These are phyloP conservation scores for Kregervanrija fluxuum DNA, from an alignment of 805 yeast genomes.

Conservation along the genomic window DNA sequence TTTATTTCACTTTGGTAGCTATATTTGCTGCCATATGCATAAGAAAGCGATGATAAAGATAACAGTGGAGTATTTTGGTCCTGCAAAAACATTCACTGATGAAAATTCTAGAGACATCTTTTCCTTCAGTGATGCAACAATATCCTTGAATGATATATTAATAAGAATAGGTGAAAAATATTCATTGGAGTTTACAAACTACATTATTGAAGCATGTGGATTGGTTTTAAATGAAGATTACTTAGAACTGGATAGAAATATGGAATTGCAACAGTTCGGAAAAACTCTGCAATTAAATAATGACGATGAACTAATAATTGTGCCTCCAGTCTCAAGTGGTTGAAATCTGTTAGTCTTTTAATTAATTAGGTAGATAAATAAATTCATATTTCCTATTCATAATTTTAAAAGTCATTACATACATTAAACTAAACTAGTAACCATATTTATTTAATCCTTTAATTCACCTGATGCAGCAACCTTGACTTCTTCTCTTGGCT, in stretches of 20 bases:
- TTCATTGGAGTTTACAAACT: constrained; percentile 15
- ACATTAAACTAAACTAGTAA: neutral
- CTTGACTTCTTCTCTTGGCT: constrained; percentile 40
- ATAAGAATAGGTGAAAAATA: constrained; percentile 4
- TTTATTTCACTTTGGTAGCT: no score
- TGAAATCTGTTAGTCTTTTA: constrained; percentile 1
- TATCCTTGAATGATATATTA: neutral
- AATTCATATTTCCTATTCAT: neutral
- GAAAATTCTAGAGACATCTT: constrained; percentile 11
- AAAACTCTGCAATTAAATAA: constrained; percentile 6
- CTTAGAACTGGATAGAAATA: constrained; percentile 15
- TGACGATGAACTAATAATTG: constrained; percentile 19
- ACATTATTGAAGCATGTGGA: constrained; percentile 20
- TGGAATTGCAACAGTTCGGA: constrained; percentile 1
- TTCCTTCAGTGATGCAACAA: neutral
- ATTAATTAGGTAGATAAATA: neutral
- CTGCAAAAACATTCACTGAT: constrained; percentile 23
- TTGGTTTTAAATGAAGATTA: constrained; percentile 24
- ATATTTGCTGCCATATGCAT: no score
- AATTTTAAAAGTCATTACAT: no score
- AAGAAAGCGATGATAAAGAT: constrained; percentile 7
- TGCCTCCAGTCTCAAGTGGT: constrained; percentile 29
- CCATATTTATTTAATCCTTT: constrained; percentile 14
- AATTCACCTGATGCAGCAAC: constrained; percentile 54
- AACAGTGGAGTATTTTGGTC: constrained; percentile 25